Evolutionary conservation across 768 basidiomycete species (phyloP).

Genomic region (Hortiboletus campestris): DNA sequence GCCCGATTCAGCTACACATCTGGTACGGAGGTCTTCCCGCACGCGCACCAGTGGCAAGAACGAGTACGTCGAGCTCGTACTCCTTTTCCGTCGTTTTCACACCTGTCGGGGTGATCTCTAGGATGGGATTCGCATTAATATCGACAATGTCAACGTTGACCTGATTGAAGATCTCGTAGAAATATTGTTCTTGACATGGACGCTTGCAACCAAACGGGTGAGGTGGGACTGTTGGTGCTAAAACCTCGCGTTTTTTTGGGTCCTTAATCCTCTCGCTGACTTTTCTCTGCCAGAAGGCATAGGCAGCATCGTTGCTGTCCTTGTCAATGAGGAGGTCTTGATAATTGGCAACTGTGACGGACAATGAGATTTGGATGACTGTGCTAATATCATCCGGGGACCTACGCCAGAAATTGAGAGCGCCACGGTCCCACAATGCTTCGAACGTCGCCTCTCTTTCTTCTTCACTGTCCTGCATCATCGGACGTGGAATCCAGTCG

Average conservation of each 20-base stretch:
- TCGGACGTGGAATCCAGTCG: slow-evolving; percentile 2
- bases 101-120: slow-evolving; percentile 3
- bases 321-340: slow-evolving; percentile 1
- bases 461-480: slow-evolving; percentile 11
- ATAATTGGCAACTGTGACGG: slow-evolving; percentile 4
- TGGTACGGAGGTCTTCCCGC: background rate
- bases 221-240: background rate
- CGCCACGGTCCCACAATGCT: slow-evolving; percentile 8
- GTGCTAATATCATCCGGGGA: background rate
- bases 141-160: slow-evolving; percentile 10
- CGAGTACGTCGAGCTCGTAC: slow-evolving; percentile 5
- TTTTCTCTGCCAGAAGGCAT: slow-evolving; percentile 11
- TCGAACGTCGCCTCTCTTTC: slow-evolving; percentile 6
- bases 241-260: background rate
- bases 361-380: background rate
- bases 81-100: slow-evolving; percentile 6
- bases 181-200: slow-evolving; percentile 4
- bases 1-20: background rate
- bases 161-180: slow-evolving; percentile 9
- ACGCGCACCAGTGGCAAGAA: slow-evolving; percentile 3
- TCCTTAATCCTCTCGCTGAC: slow-evolving; percentile 1
- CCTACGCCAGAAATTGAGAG: slow-evolving; percentile 12
- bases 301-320: background rate
- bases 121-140: background rate
- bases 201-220: slow-evolving; percentile 12